Base-by-base conservation (phyloP, 1,284 basidiomycete species). In the Irpex lacteus region DNA sequence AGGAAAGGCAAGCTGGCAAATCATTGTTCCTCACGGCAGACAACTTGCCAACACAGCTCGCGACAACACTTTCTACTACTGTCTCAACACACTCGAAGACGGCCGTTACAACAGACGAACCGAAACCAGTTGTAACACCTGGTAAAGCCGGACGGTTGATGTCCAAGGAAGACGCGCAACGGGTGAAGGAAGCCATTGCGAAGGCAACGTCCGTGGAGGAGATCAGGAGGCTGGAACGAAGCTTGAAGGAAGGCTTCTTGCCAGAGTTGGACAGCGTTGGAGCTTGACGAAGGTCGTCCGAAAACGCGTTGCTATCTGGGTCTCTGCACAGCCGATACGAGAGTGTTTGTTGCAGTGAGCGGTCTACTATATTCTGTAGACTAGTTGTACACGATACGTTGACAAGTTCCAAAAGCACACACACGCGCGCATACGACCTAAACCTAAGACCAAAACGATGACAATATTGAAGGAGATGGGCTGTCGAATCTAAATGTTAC, bases 141-240 rank as follows among this genome's bases (percentile, higher is more conserved):
- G 83, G 82, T 13, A 91, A 87, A 70, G 91, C 91, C 2, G 91
- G 95, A 5, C 85, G 95, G 60, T 78, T 96, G 70, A 92, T 98
- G 89, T 95, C 94, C 18, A 91, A 92, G 68, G 94, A 97, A 71
- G 96, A 98, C 74, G 92, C 93, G 73, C 90, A 92, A 72, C 88
- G 90, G 70, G 93, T 98, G 68, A 91, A 91, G 74, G 88, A 90
- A 65, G 95, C 96, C 15, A 96, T 98, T 71, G 92, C 93, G 67
- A 88, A 89, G 67, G 97, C 96, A 36, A 90, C 89, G 60, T 96
- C 92, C 55, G 87, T 95, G 64, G 97, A 98, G 71, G 95, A 98
- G 78, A 90, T 98, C 70, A 85, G 92, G 74, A 85, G 87, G 73
- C 77, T 98, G 70, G 94, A 98, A 78, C 86, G 94, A 77, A 94